phyloP scores from a whole-genome alignment of 2,329 filamentous ascomycete species.

The Alternaria solani region DNA sequence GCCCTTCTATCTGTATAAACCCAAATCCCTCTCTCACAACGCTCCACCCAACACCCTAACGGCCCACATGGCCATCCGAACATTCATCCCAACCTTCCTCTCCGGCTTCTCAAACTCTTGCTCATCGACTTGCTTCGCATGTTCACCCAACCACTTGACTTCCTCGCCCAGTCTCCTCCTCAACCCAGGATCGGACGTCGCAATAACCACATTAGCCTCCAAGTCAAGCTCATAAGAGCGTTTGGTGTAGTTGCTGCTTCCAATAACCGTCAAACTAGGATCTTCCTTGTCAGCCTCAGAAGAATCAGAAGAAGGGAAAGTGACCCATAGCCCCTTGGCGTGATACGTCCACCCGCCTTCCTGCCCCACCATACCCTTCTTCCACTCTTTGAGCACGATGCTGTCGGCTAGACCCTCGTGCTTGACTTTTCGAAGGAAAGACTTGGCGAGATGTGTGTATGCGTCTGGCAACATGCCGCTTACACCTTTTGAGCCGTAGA shows the following conservation, averaged over 20 bases:
- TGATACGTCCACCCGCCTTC: slow-evolving; percentile 96
- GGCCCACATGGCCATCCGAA: slow-evolving; percentile 92
- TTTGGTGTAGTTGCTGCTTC: slow-evolving; percentile 95
- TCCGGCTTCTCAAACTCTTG: slow-evolving; percentile 84
- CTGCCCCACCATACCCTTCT: slow-evolving; percentile 78
- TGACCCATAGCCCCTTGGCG: slow-evolving; percentile 94
- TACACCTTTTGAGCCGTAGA: slow-evolving; percentile 86
- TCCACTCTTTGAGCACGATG: slow-evolving; percentile 87
- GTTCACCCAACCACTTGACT: slow-evolving; percentile 78
- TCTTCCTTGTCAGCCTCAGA: slow-evolving; percentile 46
- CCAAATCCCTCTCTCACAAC: slow-evolving; percentile 60
- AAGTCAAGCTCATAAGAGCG: slow-evolving; percentile 91
- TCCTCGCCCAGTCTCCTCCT: slow-evolving; percentile 79
- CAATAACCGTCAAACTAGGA: slow-evolving; percentile 82
- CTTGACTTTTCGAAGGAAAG: slow-evolving; percentile 74
- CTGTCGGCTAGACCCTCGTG: slow-evolving; percentile 62
- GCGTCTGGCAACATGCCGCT: slow-evolving; percentile 90
- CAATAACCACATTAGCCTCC: slow-evolving; percentile 85
- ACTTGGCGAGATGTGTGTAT: slow-evolving; percentile 85
- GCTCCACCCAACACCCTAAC: slow-evolving; percentile 85
- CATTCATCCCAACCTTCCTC: slow-evolving; percentile 82
- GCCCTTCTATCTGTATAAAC: background rate
- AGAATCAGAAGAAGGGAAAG: slow-evolving; percentile 60
- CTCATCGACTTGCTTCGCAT: slow-evolving; percentile 72
- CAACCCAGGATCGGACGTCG: slow-evolving; percentile 78